Evolutionary conservation across 768 basidiomycete genomes (phyloP).

Genomic region (Termitomyces sp.): DNA sequence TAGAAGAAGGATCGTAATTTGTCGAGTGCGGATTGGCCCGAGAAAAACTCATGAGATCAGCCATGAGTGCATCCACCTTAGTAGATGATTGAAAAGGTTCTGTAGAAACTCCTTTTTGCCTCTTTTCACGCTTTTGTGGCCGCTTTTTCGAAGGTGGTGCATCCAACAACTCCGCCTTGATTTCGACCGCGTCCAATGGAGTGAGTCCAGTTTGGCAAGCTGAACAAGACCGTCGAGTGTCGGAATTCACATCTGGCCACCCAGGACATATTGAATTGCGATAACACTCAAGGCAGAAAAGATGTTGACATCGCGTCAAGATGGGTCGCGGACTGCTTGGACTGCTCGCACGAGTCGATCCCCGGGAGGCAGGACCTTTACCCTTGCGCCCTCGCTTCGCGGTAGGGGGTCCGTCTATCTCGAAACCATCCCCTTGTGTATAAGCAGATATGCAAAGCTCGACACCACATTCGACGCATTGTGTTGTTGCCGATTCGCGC

Average conservation of each 20-base stretch:
- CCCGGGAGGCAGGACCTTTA: slow-evolving; percentile 54
- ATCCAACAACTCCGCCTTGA: slow-evolving; percentile 57
- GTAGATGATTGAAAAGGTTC: slow-evolving; percentile 75
- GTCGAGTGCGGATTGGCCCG: slow-evolving; percentile 77
- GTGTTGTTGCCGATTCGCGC: slow-evolving; percentile 80
- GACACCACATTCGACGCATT: slow-evolving; percentile 81
- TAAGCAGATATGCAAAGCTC: slow-evolving; percentile 62
- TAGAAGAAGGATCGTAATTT: slow-evolving; percentile 75
- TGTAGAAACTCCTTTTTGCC: slow-evolving; percentile 42
- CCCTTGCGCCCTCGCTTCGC: slow-evolving; percentile 42
- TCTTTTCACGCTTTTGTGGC: slow-evolving; percentile 58
- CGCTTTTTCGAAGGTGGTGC: slow-evolving; percentile 49
- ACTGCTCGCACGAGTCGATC: slow-evolving; percentile 68
- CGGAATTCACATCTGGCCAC: slow-evolving; percentile 68
- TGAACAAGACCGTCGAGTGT: slow-evolving; percentile 61
- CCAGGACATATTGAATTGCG: slow-evolving; percentile 68
- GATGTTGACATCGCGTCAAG: slow-evolving; percentile 89
- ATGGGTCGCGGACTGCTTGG: slow-evolving; percentile 60
- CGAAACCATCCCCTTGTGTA: slow-evolving; percentile 40
- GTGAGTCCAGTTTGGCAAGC: slow-evolving; percentile 68
- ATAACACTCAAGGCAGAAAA: slow-evolving; percentile 89
- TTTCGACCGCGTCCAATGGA: slow-evolving; percentile 75
- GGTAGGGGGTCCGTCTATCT: slow-evolving; percentile 42
- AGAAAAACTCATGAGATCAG: slow-evolving; percentile 78
- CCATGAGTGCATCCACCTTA: slow-evolving; percentile 79